Evolutionary conservation across 345 rosid genomes (phyloP).

Genomic region (Linum trigynum): DNA sequence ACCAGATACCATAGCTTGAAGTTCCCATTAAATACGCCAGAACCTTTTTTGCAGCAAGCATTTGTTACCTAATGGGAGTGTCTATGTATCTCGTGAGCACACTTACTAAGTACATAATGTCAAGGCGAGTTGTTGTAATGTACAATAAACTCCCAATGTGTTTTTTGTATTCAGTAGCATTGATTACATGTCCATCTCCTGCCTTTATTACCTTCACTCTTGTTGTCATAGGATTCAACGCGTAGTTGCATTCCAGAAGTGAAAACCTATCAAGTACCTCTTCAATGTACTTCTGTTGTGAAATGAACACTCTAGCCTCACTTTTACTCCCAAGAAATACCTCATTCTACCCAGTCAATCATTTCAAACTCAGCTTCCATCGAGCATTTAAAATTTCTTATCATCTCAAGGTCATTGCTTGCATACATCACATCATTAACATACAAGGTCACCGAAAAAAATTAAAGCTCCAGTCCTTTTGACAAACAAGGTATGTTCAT

Average conservation of each 20-base stretch:
- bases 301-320: background rate
- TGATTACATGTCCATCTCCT: background rate
- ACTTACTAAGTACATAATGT: too few relatives aligned
- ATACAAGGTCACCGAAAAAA: background rate
- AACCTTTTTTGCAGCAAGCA: background rate
- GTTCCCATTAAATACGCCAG: background rate
- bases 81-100: too few relatives aligned
- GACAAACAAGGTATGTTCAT: background rate
- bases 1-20: background rate
- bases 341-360: background rate
- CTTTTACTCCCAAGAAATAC: background rate
- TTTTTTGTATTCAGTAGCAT: background rate
- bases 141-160: background rate
- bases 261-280: background rate
- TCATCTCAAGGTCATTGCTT: too few relatives aligned
- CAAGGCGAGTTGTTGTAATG: background rate
- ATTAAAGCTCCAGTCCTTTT: background rate
- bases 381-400: too few relatives aligned
- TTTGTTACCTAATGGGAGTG: background rate
- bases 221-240: background rate
- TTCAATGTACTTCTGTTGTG: background rate
- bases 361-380: background rate
- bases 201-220: background rate
- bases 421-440: background rate
- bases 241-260: background rate